phyloP scores from a whole-genome alignment of 1,284 basidiomycete species.

The Termitomyces sp. region DNA sequence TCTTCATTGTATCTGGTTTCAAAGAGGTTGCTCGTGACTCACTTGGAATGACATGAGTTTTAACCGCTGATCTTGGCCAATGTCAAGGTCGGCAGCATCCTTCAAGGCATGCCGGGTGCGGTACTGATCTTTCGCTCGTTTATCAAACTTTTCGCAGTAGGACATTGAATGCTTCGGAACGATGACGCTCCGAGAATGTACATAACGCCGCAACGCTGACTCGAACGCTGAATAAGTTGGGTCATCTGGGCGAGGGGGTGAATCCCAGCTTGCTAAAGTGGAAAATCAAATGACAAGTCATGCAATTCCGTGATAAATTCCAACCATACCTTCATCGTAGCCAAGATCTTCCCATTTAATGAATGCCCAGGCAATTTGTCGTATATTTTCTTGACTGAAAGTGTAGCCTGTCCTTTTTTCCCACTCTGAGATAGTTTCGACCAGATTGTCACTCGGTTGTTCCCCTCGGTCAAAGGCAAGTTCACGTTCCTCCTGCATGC shows the following conservation, averaged over 20 bases:
- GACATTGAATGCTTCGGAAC: conserved; percentile 48
- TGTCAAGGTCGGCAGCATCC: conserved; percentile 47
- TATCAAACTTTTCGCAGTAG: conserved; percentile 37
- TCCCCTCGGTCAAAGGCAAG: conserved; percentile 51
- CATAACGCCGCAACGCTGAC: conserved; percentile 59
- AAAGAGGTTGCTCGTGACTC: conserved; percentile 7
- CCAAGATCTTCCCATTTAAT: conserved; percentile 89
- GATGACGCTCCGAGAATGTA: conserved; percentile 57
- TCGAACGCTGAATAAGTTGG: conserved; percentile 59
- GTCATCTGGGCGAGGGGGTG: conserved; percentile 65
- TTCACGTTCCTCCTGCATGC: conserved; percentile 29
- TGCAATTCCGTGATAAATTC: not conserved
- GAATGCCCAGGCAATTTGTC: conserved; percentile 70
- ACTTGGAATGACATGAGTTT: conserved; percentile 87
- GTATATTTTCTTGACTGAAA: conserved; percentile 49
- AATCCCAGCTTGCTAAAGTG: conserved; percentile 80
- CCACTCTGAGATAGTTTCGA: conserved; percentile 58
- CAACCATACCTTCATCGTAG: conserved; percentile 75
- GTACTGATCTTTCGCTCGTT: conserved; percentile 44
- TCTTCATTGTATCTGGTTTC: conserved; percentile 8
- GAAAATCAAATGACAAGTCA: not conserved
- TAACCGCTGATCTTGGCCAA: conserved; percentile 57
- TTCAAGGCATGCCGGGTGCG: conserved; percentile 39
- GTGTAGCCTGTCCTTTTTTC: conserved; percentile 39
- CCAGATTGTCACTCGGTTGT: conserved; percentile 43